Conservation (phyloP, 805 yeast species). For the Myxozyma udenii region DNA sequence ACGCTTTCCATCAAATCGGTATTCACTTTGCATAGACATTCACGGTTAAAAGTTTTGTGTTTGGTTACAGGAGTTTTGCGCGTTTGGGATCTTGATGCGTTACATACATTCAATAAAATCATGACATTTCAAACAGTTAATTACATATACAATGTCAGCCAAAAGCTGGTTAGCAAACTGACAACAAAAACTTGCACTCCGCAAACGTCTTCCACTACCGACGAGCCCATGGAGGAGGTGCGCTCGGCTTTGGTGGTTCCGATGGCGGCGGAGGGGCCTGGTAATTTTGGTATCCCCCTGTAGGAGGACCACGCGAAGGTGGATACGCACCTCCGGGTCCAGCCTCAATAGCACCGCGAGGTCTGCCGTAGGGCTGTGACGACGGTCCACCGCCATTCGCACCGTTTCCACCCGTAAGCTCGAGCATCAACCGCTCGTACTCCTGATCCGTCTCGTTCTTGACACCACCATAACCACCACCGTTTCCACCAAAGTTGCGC, state of each 20-base stretch:
- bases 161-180: background rate
- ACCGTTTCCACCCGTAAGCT: conserved; percentile 34
- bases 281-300: background rate
- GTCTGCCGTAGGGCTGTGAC: background rate
- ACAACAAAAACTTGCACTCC: background rate
- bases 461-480: conserved; percentile 33
- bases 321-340: background rate
- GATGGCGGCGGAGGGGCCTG: conserved; percentile 2
- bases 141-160: too few relatives aligned
- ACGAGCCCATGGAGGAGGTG: conserved; percentile 28
- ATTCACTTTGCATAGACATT: conserved; percentile 82
- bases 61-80: background rate
- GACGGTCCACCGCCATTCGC: background rate
- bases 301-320: background rate
- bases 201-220: background rate
- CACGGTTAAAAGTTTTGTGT: background rate
- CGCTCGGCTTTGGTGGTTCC: conserved; percentile 15
- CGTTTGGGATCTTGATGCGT: too few relatives aligned
- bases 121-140: too few relatives aligned
- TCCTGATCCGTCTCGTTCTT: conserved; percentile 47
- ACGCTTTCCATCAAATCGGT: conserved; percentile 95
- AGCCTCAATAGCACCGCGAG: conserved; percentile 16
- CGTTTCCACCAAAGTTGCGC: conserved; percentile 5
- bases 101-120: too few relatives aligned
- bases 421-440: conserved; percentile 51